A percentile compares a stretch with the other conserved stretches of the same genome.
phyloP scores from a whole-genome alignment of 805 yeast species.

The Yamadazyma sp. region DNA sequence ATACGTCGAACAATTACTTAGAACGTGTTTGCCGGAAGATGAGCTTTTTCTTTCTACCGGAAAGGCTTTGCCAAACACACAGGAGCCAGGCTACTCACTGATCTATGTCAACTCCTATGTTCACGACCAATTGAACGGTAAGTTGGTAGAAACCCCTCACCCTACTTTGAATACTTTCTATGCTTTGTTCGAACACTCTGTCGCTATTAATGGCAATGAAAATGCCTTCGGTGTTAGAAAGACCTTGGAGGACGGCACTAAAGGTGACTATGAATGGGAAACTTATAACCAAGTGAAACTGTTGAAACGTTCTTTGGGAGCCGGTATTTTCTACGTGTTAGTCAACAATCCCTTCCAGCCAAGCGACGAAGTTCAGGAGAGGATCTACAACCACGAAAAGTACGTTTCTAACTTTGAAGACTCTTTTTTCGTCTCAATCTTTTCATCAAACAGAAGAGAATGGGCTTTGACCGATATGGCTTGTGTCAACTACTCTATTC shows the following conservation, averaged over 20 bases:
- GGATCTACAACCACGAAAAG: slow-evolving; percentile 21
- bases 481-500: slow-evolving; percentile 49
- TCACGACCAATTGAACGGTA: slow-evolving; percentile 12
- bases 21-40: background rate
- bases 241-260: slow-evolving; percentile 24
- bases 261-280: slow-evolving; percentile 31
- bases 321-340: slow-evolving; percentile 36
- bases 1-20: slow-evolving; percentile 10
- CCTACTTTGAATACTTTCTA: slow-evolving; percentile 46
- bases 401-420: slow-evolving; percentile 16
- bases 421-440: slow-evolving; percentile 53
- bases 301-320: slow-evolving; percentile 32
- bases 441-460: slow-evolving; percentile 59
- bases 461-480: slow-evolving; percentile 75
- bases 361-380: slow-evolving; percentile 21
- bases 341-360: slow-evolving; percentile 32
- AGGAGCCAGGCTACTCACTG: slow-evolving; percentile 25
- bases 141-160: slow-evolving; percentile 38
- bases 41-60: slow-evolving; percentile 8
- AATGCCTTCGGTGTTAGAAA: slow-evolving; percentile 50
- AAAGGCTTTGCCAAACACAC: slow-evolving; percentile 19
- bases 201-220: slow-evolving; percentile 30
- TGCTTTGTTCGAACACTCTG: slow-evolving; percentile 45
- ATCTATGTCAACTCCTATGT: slow-evolving; percentile 28
- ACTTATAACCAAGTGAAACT: slow-evolving; percentile 24